Evolutionary conservation across 2,329 filamentous ascomycete species (phyloP).

Genomic region (Colletotrichum echinochloae): DNA sequence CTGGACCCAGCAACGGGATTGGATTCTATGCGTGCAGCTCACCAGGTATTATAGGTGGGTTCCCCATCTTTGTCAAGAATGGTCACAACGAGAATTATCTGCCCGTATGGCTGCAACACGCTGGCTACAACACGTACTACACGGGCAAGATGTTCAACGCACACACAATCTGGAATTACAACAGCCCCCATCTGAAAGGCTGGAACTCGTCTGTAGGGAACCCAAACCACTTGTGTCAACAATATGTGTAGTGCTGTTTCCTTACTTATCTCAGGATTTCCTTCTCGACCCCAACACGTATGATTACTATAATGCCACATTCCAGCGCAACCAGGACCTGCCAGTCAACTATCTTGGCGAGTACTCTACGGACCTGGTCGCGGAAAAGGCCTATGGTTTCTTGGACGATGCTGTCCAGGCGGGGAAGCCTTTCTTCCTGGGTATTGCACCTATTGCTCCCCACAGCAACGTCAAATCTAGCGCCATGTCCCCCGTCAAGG

Average conservation of each 20-base stretch:
- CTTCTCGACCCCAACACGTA: conserved; percentile 77
- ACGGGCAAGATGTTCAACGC: conserved; percentile 68
- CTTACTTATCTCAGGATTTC: conserved; percentile 51
- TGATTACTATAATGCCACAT: conserved; percentile 73
- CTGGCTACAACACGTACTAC: conserved; percentile 66
- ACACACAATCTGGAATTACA: conserved; percentile 61
- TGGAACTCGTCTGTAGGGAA: conserved; percentile 62
- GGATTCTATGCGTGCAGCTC: conserved; percentile 8
- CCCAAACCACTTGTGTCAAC: too few relatives aligned
- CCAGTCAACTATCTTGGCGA: conserved; percentile 55
- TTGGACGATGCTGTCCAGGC: conserved; percentile 70
- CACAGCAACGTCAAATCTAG: conserved; percentile 47
- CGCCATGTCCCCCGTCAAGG: conserved; percentile 64
- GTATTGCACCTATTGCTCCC: conserved; percentile 60
- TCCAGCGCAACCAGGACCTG: conserved; percentile 67
- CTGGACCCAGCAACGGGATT: conserved; percentile 42
- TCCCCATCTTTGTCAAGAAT: conserved; percentile 63
- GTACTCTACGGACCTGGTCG: conserved; percentile 67
- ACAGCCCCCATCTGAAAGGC: conserved; percentile 64
- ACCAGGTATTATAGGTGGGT: conserved; percentile 49
- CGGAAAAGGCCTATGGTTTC: conserved; percentile 68
- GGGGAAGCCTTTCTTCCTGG: conserved; percentile 66
- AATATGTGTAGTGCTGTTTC: fast-evolving
- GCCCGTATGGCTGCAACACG: conserved; percentile 63
- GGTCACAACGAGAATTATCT: conserved; percentile 64